These are phyloP conservation scores for Penicillium desertorum DNA, from an alignment of 495 filamentous ascomycete genomes.

Conservation along the genomic window DNA sequence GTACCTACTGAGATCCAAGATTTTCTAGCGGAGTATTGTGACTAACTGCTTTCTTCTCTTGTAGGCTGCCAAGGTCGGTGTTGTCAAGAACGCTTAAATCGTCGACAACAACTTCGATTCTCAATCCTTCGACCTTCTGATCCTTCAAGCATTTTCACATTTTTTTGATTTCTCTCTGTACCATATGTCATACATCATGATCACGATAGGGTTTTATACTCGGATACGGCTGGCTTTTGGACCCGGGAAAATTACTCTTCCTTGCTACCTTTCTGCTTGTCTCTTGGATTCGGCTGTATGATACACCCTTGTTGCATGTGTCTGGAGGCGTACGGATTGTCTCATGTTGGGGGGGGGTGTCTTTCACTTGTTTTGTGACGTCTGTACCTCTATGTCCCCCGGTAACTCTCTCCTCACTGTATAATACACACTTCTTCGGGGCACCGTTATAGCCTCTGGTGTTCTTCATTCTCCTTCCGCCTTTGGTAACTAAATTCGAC, in stretches of 20 bases:
- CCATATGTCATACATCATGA: constrained; percentile 45
- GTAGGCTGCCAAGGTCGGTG: constrained; percentile 87
- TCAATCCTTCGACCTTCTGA: constrained; percentile 6
- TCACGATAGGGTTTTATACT: constrained; percentile 32
- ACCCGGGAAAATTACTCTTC: constrained; percentile 24
- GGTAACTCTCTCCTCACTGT: constrained; percentile 39
- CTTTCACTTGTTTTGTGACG: constrained; percentile 25
- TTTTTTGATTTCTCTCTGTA: constrained; percentile 38
- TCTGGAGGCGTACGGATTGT: constrained; percentile 41
- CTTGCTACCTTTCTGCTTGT: constrained; percentile 28
- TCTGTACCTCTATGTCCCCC: constrained; percentile 19
- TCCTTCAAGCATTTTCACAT: constrained; percentile 7
- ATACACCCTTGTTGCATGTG: constrained; percentile 42
- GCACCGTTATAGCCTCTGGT: constrained; percentile 14
- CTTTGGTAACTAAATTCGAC: neutral
- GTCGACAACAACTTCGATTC: constrained; percentile 12
- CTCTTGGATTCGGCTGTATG: constrained; percentile 42
- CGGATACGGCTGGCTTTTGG: constrained; percentile 29
- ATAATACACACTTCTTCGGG: constrained; percentile 30
- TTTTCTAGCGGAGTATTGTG: constrained; percentile 9
- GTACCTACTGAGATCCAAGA: constrained; percentile 22
- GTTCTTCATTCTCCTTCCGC: constrained; percentile 4
- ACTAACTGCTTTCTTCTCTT: constrained; percentile 13
- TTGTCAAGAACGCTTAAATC: constrained; percentile 68
- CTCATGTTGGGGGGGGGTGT: constrained; percentile 28